phyloP scores from a whole-genome alignment of 108 stramenopile genomes.

The Stephanodiscus triporus region DNA sequence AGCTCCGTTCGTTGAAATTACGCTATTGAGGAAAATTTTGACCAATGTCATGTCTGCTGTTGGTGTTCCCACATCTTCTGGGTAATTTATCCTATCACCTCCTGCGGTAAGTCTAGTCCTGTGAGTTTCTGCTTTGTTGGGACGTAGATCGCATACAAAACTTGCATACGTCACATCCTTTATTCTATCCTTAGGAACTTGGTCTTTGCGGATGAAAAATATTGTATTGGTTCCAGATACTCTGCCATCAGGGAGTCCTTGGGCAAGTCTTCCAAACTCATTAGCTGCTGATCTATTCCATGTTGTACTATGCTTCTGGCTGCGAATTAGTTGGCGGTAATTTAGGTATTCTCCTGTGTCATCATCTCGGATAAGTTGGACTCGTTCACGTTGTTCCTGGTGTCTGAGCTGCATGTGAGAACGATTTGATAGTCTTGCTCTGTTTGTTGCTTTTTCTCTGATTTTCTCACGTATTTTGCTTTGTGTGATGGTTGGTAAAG shows the following conservation, averaged over 20 bases:
- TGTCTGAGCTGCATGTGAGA: no score
- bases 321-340: background rate
- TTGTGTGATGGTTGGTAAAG: no score
- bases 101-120: no score
- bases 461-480: no score
- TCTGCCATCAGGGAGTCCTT: background rate
- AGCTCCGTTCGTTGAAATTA: background rate
- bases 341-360: background rate
- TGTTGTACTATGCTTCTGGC: background rate
- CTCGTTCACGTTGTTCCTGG: no score
- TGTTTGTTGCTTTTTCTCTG: no score
- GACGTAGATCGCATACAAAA: slow-evolving; percentile 24
- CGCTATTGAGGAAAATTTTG: no score
- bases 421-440: background rate
- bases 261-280: background rate
- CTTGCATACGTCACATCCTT: slow-evolving; percentile 30
- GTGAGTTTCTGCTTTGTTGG: background rate
- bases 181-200: slow-evolving; percentile 18
- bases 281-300: background rate
- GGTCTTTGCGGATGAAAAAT: background rate
- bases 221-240: background rate
- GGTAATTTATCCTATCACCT: no score
- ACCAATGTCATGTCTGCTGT: no score
- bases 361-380: background rate
- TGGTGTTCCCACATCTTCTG: no score